Evolutionary conservation across 2,329 filamentous ascomycete genomes (phyloP).

Genomic region (Neurospora sp.): DNA sequence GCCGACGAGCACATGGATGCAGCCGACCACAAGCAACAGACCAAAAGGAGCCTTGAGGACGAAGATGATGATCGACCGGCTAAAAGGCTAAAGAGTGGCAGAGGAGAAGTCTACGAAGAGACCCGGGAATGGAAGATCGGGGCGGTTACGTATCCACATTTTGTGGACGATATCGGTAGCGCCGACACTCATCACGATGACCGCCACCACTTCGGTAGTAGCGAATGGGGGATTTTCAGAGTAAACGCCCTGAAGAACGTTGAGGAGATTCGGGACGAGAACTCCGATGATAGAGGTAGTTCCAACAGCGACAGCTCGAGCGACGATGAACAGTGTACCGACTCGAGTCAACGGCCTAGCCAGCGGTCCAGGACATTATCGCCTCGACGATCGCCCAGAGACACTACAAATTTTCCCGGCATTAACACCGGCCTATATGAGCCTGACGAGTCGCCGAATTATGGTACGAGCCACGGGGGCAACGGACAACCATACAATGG

Average conservation of each 20-base stretch:
- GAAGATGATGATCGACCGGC: background rate
- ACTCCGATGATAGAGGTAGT: background rate
- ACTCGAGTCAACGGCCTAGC: background rate
- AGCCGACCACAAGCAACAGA: background rate
- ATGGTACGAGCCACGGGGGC: fast-evolving
- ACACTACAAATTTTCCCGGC: background rate
- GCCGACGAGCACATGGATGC: background rate
- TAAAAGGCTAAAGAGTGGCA: background rate
- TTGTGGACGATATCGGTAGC: background rate
- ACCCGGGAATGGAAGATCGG: background rate
- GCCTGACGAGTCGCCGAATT: background rate
- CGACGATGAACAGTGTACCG: background rate
- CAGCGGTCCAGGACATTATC: background rate
- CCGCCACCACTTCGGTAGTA: background rate
- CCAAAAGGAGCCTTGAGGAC: background rate
- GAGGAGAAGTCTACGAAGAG: background rate
- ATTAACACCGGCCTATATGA: background rate
- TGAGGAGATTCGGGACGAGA: background rate
- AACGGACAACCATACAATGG: background rate
- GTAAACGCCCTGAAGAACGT: background rate
- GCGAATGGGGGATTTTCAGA: background rate
- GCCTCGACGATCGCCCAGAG: background rate
- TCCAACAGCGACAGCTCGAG: background rate
- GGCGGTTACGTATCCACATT: background rate
- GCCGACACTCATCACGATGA: background rate